Evolutionary conservation across 495 filamentous ascomycete genomes (phyloP), one percentile per base, ranked within the genome.

Genomic region (Bombardia bombarda): DNA sequence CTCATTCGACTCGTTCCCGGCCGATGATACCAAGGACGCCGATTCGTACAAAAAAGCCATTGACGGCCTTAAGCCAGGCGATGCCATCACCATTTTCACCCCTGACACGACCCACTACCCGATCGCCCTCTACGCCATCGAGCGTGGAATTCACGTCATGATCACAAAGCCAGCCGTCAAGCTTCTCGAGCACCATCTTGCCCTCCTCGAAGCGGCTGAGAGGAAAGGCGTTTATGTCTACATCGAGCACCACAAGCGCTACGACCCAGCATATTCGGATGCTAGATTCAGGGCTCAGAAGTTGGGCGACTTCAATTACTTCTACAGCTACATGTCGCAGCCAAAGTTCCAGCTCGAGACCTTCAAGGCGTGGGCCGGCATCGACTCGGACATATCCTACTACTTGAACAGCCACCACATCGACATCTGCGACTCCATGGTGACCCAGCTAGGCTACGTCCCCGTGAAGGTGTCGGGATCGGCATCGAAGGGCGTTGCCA

Each of bases 91-190:
- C 8, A 94, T 96, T 63, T 96, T 96, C 75, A 95, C 90, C 2
- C 90, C 90, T 0, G 90, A 96, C 60, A 83, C 87, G 1, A 95
- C 89, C 2, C 90, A 96, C 61, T 95, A 81, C 62, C 84, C 86
- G n/a, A 95, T 96, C 53, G 90, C 90, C 3, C 69, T 95, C 13
- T 95, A 96, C 55, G 90, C 90, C 30, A 89, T 95, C 58, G 76
- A 89, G 57, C 81, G 84, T 38, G 75, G 77, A 24, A 80, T 90
- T 63, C 90, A 96, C 63, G 88, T 95, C 33, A 72, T 96, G 44
- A 84, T 96, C 68, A 96, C 90, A 50, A 96, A 96, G 62, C 90
- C 90, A n/a, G 88, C 89, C 22, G 86, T 87, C 35, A 88, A 95
- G 62, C 75, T 77, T 3, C 79, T 96, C 10, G 70, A 69, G 31